Conservation (phyloP, 2,329 filamentous ascomycete species). For the Epichloe gansuensis region DNA sequence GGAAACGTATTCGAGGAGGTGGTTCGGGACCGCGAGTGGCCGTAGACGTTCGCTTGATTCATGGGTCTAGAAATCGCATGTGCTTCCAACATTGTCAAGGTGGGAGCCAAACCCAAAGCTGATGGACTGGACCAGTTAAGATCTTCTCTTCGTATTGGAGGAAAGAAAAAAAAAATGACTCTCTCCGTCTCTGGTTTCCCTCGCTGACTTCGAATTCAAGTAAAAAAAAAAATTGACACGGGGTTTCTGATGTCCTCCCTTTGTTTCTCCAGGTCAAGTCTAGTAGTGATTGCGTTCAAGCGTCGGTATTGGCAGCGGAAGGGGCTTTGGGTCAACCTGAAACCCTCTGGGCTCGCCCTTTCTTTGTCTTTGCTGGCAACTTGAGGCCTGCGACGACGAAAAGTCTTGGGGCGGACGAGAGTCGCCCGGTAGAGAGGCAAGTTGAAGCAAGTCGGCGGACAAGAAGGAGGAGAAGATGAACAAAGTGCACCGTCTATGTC, state of each 20-base stretch:
- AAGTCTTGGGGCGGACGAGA: too few species aligned
- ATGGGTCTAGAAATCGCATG: slow-evolving; percentile 20
- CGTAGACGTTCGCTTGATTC: slow-evolving; percentile 28
- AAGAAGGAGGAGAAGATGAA: too few species aligned
- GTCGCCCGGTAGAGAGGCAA: too few species aligned
- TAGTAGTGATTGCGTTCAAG: not conserved
- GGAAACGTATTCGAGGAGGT: slow-evolving; percentile 43
- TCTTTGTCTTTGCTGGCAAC: too few species aligned
- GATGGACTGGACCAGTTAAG: not conserved
- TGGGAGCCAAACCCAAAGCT: not conserved
- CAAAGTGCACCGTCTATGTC: too few species aligned
- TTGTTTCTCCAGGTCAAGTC: not conserved
- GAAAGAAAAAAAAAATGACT: not conserved
- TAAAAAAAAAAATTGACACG: not conserved
- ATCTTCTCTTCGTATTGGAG: not conserved
- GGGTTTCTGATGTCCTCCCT: not conserved
- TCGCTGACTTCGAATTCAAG: not conserved
- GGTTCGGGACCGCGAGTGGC: slow-evolving; percentile 43
- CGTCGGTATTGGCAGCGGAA: not conserved
- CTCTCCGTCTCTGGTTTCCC: not conserved
- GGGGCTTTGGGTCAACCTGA: not conserved
- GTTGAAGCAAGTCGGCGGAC: too few species aligned
- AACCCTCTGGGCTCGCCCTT: too few species aligned
- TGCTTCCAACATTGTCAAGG: slow-evolving; percentile 19
- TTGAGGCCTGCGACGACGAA: too few species aligned